phyloP scores from a whole-genome alignment of 192 early-diverging fungal species.

The Nowakowskiella sp. region DNA sequence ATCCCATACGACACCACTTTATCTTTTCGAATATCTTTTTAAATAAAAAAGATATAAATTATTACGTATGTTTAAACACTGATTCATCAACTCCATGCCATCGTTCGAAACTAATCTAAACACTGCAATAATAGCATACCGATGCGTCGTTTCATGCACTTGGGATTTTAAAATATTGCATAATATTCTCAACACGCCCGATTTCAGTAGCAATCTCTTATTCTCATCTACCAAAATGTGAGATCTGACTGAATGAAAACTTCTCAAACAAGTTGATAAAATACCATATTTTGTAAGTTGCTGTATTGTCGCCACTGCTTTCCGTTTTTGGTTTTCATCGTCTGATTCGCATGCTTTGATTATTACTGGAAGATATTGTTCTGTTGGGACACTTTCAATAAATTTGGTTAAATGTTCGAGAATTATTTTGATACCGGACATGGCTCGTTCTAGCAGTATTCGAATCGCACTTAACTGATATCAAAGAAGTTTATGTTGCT shows the following conservation, averaged over 20 bases:
- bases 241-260: slow-evolving; percentile 1
- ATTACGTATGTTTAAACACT: too few species aligned
- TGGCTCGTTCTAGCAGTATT: slow-evolving; percentile 65
- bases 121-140: slow-evolving; percentile 60
- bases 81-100: slow-evolving; percentile 19
- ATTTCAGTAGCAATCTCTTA: slow-evolving; percentile 38
- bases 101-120: slow-evolving; percentile 25
- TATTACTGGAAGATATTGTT: slow-evolving; percentile 2
- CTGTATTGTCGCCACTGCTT: slow-evolving; percentile 58
- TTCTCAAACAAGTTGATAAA: not conserved
- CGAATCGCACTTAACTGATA: slow-evolving; percentile 48
- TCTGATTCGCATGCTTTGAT: slow-evolving; percentile 11
- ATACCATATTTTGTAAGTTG: slow-evolving; percentile 56
- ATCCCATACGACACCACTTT: slow-evolving; percentile 52
- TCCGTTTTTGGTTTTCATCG: slow-evolving; percentile 36
- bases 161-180: slow-evolving; percentile 40
- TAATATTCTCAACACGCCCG: slow-evolving; percentile 54
- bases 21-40: slow-evolving; percentile 56
- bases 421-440: slow-evolving; percentile 44
- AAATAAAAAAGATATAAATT: too few species aligned
- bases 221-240: slow-evolving; percentile 43
- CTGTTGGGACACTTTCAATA: not conserved
- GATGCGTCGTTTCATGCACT: slow-evolving; percentile 46
- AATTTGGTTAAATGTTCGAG: slow-evolving; percentile 2
- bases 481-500: not conserved